Evolutionary conservation across 768 basidiomycete species (phyloP).

Genomic region (Daedaleopsis nitida): DNA sequence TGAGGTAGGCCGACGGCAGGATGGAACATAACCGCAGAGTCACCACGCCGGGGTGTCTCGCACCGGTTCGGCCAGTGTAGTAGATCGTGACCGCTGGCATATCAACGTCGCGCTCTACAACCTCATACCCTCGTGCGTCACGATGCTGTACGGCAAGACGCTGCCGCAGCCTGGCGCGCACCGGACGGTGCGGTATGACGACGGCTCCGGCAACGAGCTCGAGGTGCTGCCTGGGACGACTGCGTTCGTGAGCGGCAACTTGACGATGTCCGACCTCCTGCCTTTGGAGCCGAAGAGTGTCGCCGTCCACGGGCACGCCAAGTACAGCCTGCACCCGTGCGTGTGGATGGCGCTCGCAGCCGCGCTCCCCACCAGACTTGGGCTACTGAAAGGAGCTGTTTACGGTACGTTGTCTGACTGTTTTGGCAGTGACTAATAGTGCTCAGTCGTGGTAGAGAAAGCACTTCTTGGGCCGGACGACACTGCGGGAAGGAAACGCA

Average conservation of each 20-base stretch:
- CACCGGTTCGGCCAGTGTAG: too few species aligned
- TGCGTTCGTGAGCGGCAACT: conserved; percentile 78
- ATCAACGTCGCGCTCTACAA: conserved; percentile 88
- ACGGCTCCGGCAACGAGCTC: conserved; percentile 84
- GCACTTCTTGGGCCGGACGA: too few species aligned
- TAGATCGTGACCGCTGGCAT: conserved; percentile 92
- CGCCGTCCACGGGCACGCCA: conserved; percentile 73
- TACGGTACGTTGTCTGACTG: too few species aligned
- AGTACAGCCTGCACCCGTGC: conserved; percentile 85
- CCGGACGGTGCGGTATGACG: conserved; percentile 78
- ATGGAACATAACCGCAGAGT: too few species aligned
- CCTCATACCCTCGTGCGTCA: conserved; percentile 77
- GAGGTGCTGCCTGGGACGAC: conserved; percentile 85
- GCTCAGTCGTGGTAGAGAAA: too few species aligned
- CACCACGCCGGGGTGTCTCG: too few species aligned
- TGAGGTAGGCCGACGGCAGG: too few species aligned
- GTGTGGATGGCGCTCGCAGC: conserved; percentile 87
- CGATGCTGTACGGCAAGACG: conserved; percentile 77
- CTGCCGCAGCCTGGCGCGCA: conserved; percentile 66
- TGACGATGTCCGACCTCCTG: conserved; percentile 83
- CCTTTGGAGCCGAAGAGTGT: conserved; percentile 73
- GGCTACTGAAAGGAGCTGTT: too few species aligned
- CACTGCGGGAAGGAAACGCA: too few species aligned
- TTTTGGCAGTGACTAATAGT: too few species aligned
- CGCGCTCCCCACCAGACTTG: conserved; percentile 77